Percentiles rank a stretch among this genome's conserved stretches.
phyloP scores from a whole-genome alignment of 306 rosid genomes.

The Acacia crassicarpa region DNA sequence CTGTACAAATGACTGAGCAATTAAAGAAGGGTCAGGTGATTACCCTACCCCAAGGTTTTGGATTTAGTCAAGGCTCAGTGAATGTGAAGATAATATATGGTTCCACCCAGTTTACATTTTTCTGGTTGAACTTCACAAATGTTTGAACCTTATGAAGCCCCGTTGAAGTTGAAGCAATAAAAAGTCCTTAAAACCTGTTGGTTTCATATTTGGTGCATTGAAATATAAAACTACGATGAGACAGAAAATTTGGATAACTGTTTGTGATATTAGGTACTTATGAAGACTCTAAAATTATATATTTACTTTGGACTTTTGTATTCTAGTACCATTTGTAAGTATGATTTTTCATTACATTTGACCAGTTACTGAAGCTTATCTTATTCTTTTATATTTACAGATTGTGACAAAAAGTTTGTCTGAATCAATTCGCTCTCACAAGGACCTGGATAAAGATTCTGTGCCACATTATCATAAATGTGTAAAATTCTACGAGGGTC shows the following conservation, averaged over 20 bases:
- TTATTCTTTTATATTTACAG: slow-evolving; percentile 49
- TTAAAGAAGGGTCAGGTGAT: background rate
- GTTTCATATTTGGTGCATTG: background rate
- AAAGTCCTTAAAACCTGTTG: background rate
- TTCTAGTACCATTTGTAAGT: background rate
- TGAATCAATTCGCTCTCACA: slow-evolving; percentile 98
- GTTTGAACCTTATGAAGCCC: background rate
- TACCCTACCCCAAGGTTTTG: background rate
- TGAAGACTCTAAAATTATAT: background rate
- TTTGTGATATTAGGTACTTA: background rate
- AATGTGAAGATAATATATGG: background rate
- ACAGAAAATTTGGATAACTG: background rate
- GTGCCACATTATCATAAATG: slow-evolving; percentile 82
- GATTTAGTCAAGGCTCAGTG: background rate
- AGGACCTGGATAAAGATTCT: slow-evolving; percentile 98
- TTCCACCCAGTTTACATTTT: background rate
- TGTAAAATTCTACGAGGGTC: slow-evolving; percentile 86
- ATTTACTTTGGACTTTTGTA: background rate
- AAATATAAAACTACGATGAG: slow-evolving; percentile 4
- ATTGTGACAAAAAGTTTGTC: slow-evolving; percentile 85
- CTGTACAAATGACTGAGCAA: background rate
- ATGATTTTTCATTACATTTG: slow-evolving; percentile 17
- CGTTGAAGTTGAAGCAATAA: background rate
- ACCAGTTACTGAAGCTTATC: slow-evolving; percentile 26
- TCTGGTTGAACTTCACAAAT: background rate